These are phyloP conservation scores for Aspergillus sparsus DNA, from an alignment of 495 filamentous ascomycete species.

Conservation along the genomic window DNA sequence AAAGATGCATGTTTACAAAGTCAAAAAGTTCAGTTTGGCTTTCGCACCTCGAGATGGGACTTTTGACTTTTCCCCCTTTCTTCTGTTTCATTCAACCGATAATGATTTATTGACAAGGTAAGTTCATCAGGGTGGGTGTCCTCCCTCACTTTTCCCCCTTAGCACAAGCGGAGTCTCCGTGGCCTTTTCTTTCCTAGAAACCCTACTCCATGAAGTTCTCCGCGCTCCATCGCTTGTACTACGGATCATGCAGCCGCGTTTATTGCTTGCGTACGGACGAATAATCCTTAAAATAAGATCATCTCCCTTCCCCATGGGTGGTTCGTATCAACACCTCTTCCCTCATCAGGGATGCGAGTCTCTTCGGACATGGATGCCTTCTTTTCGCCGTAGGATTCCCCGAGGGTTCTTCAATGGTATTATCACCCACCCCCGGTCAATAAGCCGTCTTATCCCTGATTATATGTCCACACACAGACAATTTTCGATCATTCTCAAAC, in stretches of 20 bases:
- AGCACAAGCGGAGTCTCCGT: slow-evolving; percentile 4
- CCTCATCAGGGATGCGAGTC: too few species aligned
- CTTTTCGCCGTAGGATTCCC: slow-evolving; percentile 1
- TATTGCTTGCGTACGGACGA: background rate
- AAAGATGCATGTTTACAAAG: background rate
- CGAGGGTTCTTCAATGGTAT: slow-evolving; percentile 15
- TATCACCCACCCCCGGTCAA: slow-evolving; percentile 8
- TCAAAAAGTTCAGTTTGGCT: background rate
- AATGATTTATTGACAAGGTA: too few species aligned
- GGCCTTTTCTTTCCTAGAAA: slow-evolving; percentile 1
- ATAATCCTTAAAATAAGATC: background rate
- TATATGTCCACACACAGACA: background rate
- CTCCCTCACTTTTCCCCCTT: background rate
- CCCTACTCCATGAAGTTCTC: background rate
- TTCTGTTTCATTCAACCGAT: too few species aligned
- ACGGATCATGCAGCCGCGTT: background rate
- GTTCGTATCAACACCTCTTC: background rate
- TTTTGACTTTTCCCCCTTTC: background rate
- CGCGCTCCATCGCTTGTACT: background rate
- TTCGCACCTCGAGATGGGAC: background rate
- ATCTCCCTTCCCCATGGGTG: background rate
- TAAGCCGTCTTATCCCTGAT: slow-evolving; percentile 16
- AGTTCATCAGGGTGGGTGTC: too few species aligned
- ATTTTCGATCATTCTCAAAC: background rate
- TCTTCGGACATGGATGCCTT: background rate